Percentiles rank a stretch among this genome's conserved stretches.
These are phyloP conservation scores for Geotrichum carabidarum DNA, from an alignment of 1,139 yeast genomes.

Conservation along the genomic window DNA sequence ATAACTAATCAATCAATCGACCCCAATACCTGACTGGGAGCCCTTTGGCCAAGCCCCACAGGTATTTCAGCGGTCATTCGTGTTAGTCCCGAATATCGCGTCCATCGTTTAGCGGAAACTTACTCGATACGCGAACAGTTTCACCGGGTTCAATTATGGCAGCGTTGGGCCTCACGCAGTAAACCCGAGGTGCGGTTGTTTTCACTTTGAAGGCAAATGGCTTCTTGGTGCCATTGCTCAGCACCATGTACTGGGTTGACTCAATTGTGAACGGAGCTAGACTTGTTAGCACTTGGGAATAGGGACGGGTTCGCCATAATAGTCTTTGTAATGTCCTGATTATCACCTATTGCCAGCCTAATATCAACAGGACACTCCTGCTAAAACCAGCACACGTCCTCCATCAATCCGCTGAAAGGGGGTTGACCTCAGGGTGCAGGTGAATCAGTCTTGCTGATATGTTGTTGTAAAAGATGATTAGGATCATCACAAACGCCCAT, in stretches of 20 bases:
- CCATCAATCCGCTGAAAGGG: no score
- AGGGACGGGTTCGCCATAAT: no score
- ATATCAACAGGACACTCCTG: no score
- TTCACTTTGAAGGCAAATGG: conserved; percentile 88
- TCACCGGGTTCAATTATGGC: conserved; percentile 72
- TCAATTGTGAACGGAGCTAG: conserved; percentile 60
- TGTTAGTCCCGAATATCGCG: no score
- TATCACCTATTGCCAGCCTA: no score
- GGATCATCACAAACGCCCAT: neutral
- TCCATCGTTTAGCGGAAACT: neutral
- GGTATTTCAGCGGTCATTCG: no score
- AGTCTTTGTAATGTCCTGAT: no score
- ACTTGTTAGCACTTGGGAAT: neutral
- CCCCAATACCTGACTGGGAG: neutral
- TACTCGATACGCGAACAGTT: conserved; percentile 54
- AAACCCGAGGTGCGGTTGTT: conserved; percentile 96
- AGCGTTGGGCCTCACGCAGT: conserved; percentile 94
- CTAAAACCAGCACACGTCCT: no score
- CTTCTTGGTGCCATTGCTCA: conserved; percentile 57
- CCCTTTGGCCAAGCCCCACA: no score
- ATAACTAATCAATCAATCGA: conserved; percentile 42
- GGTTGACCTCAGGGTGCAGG: no score
- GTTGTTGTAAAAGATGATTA: no score
- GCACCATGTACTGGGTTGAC: conserved; percentile 61
- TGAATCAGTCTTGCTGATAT: no score